phyloP scores from a whole-genome alignment of 2,329 filamentous ascomycete species.

The Diplodia scrobiculata region DNA sequence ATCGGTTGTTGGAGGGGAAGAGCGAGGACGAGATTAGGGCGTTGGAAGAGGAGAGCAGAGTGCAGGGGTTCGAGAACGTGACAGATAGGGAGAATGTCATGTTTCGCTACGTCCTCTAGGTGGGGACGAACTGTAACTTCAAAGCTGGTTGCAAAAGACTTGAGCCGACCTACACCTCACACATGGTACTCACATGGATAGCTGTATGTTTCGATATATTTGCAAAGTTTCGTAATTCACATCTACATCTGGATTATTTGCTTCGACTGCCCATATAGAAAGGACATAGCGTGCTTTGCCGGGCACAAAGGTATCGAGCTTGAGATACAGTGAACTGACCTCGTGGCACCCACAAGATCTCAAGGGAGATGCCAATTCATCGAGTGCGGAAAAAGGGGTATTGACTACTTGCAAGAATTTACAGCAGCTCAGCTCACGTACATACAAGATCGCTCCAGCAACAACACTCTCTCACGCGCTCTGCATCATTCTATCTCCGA shows the following conservation, averaged over 20 bases:
- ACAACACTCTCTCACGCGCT: background rate
- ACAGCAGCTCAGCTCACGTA: background rate
- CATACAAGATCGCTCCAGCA: background rate
- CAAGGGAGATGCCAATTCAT: background rate
- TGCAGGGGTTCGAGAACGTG: constrained; percentile 33
- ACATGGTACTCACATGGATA: too few species aligned
- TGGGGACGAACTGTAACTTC: background rate
- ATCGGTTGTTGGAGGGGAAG: constrained; percentile 59
- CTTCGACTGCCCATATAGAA: too few species aligned
- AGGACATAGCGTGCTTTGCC: too few species aligned
- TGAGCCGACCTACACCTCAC: too few species aligned
- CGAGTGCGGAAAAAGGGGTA: constrained; percentile 12
- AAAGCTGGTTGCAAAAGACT: too few species aligned
- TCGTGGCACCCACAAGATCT: background rate
- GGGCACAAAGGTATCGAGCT: too few species aligned
- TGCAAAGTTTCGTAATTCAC: too few species aligned
- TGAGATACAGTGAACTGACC: too few species aligned
- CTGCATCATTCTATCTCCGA: background rate
- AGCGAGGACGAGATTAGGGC: constrained; percentile 59
- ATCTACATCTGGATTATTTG: too few species aligned
- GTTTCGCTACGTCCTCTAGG: constrained; percentile 34
- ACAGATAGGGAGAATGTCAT: constrained; percentile 34
- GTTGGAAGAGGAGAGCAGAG: constrained; percentile 40
- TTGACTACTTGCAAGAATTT: constrained; percentile 16
- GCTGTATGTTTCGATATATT: too few species aligned